These are phyloP conservation scores for Saccharomycopsis crataegensis DNA, from an alignment of 1,139 yeast genomes.

Conservation along the genomic window DNA sequence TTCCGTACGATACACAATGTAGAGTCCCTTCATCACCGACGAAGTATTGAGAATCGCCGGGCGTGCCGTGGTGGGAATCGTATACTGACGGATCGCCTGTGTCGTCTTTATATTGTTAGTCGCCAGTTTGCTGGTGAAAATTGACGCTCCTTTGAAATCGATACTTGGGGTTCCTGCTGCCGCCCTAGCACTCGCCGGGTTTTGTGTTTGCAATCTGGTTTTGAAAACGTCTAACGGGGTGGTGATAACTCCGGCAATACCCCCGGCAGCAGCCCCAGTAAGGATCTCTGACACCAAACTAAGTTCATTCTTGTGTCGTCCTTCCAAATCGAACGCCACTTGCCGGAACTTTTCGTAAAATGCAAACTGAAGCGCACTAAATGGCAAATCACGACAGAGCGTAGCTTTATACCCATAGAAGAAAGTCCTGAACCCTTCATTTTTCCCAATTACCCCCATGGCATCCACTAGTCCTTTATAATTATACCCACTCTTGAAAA, in stretches of 20 bases:
- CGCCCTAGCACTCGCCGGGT: constrained; percentile 3
- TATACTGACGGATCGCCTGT: constrained; percentile 5
- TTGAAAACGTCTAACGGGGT: constrained; percentile 27
- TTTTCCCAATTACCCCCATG: constrained; percentile 46
- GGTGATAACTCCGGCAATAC: constrained; percentile 60
- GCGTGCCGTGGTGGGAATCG: constrained; percentile 20
- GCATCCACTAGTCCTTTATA: constrained; percentile 71
- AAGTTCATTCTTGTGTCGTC: constrained; percentile 31
- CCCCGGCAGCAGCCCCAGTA: constrained; percentile 94
- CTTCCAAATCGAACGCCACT: constrained; percentile 39
- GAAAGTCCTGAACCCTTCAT: constrained; percentile 71
- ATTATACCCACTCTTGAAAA: constrained; percentile 79
- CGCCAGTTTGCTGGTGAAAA: background rate
- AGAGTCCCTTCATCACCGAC: constrained; percentile 57
- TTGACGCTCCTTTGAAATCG: background rate
- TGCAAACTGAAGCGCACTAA: constrained; percentile 92
- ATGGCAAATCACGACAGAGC: constrained; percentile 82
- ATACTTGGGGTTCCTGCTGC: background rate
- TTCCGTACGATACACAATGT: constrained; percentile 62
- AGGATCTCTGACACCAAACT: constrained; percentile 57
- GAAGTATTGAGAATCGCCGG: constrained; percentile 36
- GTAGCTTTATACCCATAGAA: constrained; percentile 94
- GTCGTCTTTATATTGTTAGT: constrained; percentile 11
- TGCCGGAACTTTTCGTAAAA: constrained; percentile 82
- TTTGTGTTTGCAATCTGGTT: constrained; percentile 60